Evolutionary conservation across 306 rosid genomes (phyloP).

Genomic region (Glycyrrhiza uralensis): DNA sequence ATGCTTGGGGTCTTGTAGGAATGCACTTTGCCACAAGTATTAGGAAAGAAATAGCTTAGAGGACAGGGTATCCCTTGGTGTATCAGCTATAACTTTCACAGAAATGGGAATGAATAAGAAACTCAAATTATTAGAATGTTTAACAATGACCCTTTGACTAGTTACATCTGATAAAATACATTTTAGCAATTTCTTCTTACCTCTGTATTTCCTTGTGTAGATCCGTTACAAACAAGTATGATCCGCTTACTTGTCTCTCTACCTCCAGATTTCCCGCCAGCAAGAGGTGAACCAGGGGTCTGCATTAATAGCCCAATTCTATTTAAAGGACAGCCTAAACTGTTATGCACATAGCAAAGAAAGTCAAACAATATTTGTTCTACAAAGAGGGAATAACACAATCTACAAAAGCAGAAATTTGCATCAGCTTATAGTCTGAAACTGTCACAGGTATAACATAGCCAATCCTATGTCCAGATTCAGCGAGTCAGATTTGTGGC

Average conservation of each 20-base stretch:
- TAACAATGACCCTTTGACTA: neutral
- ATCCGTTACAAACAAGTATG: slow-evolving; percentile 78
- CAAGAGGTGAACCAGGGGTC: slow-evolving; percentile 96
- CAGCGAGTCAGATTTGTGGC: neutral
- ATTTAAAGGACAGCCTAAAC: slow-evolving; percentile 28
- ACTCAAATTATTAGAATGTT: neutral
- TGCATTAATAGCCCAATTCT: slow-evolving; percentile 47
- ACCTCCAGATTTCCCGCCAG: slow-evolving; percentile 72
- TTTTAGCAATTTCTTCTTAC: slow-evolving; percentile 33
- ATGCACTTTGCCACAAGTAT: neutral
- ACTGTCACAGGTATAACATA: neutral
- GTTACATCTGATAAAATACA: slow-evolving; percentile 4
- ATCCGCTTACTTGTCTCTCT: slow-evolving; percentile 60
- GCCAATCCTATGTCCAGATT: slow-evolving; percentile 12
- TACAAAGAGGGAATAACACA: neutral
- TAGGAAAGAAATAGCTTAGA: slow-evolving; percentile 13
- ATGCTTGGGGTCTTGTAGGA: neutral
- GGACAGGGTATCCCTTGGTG: neutral
- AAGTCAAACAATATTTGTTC: neutral
- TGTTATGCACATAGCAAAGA: slow-evolving; percentile 5
- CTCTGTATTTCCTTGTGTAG: slow-evolving; percentile 54
- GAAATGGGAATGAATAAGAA: neutral
- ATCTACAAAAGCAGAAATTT: neutral
- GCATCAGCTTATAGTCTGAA: slow-evolving; percentile 4
- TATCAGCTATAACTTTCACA: slow-evolving; percentile 18